Evolutionary conservation across 371 early-diverging fungal genomes (phyloP).

Genomic region (Furculomyces boomerangus): DNA sequence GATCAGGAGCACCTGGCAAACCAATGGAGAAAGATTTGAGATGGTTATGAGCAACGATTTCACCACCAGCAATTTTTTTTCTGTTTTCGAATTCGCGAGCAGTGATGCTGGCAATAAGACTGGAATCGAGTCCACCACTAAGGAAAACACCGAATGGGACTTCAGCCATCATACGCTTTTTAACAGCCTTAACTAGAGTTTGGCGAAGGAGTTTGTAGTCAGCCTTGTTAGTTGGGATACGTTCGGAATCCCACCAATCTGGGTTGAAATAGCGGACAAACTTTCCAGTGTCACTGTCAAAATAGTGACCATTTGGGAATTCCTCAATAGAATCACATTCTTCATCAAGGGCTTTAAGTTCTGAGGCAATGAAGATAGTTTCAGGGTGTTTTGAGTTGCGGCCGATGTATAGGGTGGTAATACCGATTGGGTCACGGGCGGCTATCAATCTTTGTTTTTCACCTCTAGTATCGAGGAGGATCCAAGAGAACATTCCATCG

Average conservation of each 20-base stretch:
- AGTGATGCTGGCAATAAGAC: slow-evolving; percentile 85
- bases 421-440: slow-evolving; percentile 92
- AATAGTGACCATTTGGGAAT: slow-evolving; percentile 90
- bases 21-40: slow-evolving; percentile 94
- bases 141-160: slow-evolving; percentile 93
- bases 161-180: slow-evolving; percentile 90
- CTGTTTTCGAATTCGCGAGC: slow-evolving; percentile 55
- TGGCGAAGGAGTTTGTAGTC: slow-evolving; percentile 51
- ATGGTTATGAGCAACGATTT: slow-evolving; percentile 16
- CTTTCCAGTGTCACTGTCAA: slow-evolving; percentile 52
- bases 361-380: slow-evolving; percentile 80
- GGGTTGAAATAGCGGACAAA: slow-evolving; percentile 78
- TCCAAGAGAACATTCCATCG: slow-evolving; percentile 92
- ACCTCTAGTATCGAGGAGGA: slow-evolving; percentile 66
- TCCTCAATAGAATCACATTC: slow-evolving; percentile 87
- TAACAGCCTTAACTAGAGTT: slow-evolving; percentile 65
- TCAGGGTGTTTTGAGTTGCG: slow-evolving; percentile 61
- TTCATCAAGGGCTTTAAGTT: slow-evolving; percentile 84
- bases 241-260: slow-evolving; percentile 58
- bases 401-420: slow-evolving; percentile 91
- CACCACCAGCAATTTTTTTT: too few species aligned
- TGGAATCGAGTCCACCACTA: slow-evolving; percentile 86
- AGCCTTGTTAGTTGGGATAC: slow-evolving; percentile 16
- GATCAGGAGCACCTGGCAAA: slow-evolving; percentile 83
- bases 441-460: slow-evolving; percentile 51